These are phyloP conservation scores for Canavalia gladiata DNA, from an alignment of 306 rosid genomes.

Conservation along the genomic window DNA sequence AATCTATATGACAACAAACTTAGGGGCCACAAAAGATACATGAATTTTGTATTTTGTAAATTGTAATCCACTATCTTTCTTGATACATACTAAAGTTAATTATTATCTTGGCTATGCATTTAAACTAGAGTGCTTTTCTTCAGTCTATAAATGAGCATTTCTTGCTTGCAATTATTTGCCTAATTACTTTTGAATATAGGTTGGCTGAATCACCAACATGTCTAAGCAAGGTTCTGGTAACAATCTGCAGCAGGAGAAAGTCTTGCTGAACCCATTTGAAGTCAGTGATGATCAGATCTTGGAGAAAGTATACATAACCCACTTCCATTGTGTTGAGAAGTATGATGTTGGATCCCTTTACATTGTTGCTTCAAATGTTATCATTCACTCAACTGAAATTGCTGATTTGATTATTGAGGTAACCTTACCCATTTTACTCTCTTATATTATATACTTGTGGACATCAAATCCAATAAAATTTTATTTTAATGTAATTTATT, in stretches of 20 bases:
- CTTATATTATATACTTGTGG: not conserved
- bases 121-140: slow-evolving; percentile 21
- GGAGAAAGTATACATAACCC: slow-evolving; percentile 46
- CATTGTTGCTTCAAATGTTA: slow-evolving; percentile 45
- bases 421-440: not conserved
- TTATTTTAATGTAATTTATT: not conserved
- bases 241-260: slow-evolving; percentile 15
- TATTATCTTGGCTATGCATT: not conserved
- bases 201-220: slow-evolving; percentile 24
- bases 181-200: not conserved
- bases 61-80: not conserved
- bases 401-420: slow-evolving; percentile 37
- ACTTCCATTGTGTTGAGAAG: slow-evolving; percentile 43
- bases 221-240: slow-evolving; percentile 25
- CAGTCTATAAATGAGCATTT: slow-evolving; percentile 34
- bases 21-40: slow-evolving; percentile 40
- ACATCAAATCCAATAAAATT: not conserved
- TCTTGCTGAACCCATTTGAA: slow-evolving; percentile 41
- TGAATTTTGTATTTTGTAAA: not conserved
- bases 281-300: slow-evolving; percentile 37
- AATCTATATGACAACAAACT: not conserved
- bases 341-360: slow-evolving; percentile 46
- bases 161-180: slow-evolving; percentile 5
- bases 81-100: slow-evolving; percentile 3
- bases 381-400: slow-evolving; percentile 31